These are phyloP conservation scores for Thielaviopsis musarum DNA, from an alignment of 2,329 filamentous ascomycete genomes.

Conservation along the genomic window DNA sequence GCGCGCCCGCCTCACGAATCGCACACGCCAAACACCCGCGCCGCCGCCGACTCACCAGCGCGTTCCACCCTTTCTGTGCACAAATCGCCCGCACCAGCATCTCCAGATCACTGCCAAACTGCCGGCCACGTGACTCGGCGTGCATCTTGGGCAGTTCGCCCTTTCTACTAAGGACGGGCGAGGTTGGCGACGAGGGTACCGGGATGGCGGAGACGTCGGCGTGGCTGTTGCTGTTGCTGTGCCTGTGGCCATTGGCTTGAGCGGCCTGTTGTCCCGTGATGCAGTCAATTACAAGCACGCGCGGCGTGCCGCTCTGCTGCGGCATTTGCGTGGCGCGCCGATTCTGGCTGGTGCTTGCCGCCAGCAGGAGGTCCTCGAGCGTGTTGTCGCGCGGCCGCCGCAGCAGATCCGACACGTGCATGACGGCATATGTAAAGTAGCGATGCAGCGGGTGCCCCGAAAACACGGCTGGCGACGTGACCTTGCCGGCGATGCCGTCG, in stretches of 20 bases:
- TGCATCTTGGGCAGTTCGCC: constrained; percentile 32
- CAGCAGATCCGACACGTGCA: constrained; percentile 41
- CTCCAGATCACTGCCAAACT: constrained; percentile 49
- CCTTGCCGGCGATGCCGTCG: constrained; percentile 23
- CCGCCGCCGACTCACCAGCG: constrained; percentile 48
- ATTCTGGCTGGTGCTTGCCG: constrained; percentile 17
- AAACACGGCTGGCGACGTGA: constrained; percentile 29
- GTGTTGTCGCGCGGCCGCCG: constrained; percentile 25
- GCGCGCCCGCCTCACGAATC: constrained; percentile 54
- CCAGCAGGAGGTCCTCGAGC: constrained; percentile 29
- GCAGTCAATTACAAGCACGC: constrained; percentile 46
- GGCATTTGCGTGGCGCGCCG: constrained; percentile 17
- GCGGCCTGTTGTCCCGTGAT: constrained; percentile 28
- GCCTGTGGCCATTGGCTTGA: too few species aligned
- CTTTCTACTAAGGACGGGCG: constrained; percentile 9
- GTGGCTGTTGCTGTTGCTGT: not conserved
- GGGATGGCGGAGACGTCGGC: not conserved
- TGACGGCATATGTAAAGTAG: constrained; percentile 40
- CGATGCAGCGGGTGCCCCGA: constrained; percentile 49
- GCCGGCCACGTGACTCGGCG: constrained; percentile 37
- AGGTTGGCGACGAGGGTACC: constrained; percentile 17
- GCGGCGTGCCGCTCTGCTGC: constrained; percentile 18
- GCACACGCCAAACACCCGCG: constrained; percentile 59
- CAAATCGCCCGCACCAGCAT: constrained; percentile 57
- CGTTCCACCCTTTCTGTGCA: constrained; percentile 57